Conservation (phyloP, 106 monocot species). For the Xerophyta viscosa region DNA sequence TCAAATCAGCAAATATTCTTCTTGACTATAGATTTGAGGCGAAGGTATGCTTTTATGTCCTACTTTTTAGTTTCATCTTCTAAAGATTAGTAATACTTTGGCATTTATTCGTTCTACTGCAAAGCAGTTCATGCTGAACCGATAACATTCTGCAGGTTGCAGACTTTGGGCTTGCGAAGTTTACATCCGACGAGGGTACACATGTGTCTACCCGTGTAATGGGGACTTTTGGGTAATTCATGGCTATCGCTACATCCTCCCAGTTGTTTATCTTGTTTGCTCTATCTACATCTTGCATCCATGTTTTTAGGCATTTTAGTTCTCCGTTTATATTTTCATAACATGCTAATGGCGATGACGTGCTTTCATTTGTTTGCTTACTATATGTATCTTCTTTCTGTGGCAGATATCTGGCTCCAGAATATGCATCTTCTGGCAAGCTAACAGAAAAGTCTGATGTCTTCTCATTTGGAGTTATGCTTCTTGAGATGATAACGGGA, state of each 20-base stretch:
- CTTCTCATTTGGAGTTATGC: constrained; percentile 55
- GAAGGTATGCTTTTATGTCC: constrained; percentile 34
- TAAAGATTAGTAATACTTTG: no score
- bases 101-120: no score
- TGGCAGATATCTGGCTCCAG: constrained; percentile 47
- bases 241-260: no score
- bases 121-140: no score
- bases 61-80: no score
- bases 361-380: no score
- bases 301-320: no score
- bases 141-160: no score
- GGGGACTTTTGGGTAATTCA: constrained; percentile 71
- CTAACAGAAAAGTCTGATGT: constrained; percentile 57
- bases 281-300: no score
- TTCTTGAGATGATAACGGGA: constrained; percentile 50
- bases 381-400: background rate
- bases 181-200: constrained; percentile 41
- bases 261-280: no score
- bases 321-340: no score
- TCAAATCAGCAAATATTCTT: constrained; percentile 89
- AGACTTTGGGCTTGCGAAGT: constrained; percentile 93
- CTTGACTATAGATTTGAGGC: constrained; percentile 82
- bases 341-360: no score
- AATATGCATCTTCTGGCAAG: constrained; percentile 53
- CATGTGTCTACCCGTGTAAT: constrained; percentile 89